Conservation (phyloP, 345 rosid genomes). For the Nasturtium officinale region DNA sequence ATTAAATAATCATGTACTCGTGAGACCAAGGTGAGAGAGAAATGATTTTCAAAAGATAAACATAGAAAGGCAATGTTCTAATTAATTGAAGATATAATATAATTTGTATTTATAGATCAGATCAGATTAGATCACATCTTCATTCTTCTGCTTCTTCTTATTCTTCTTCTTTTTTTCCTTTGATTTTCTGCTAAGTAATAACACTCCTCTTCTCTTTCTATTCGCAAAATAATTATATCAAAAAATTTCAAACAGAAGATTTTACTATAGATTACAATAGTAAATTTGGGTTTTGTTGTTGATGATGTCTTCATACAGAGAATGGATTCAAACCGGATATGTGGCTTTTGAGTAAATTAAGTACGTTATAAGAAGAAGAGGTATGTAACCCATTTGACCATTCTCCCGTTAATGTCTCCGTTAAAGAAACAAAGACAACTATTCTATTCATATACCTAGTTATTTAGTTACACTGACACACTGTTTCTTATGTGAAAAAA, state of each 20-base stretch:
- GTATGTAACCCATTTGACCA: slow-evolving; percentile 32
- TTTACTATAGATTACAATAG: slow-evolving; percentile 3
- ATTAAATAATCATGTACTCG: slow-evolving; percentile 14
- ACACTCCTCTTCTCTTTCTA: not conserved
- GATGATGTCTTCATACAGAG: slow-evolving; percentile 18
- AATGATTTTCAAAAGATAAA: slow-evolving; percentile 14
- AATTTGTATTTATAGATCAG: slow-evolving; percentile 31
- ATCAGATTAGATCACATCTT: slow-evolving; percentile 40
- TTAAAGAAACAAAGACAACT: not conserved
- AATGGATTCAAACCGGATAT: slow-evolving; percentile 5
- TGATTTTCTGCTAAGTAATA: not conserved
- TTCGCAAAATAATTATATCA: slow-evolving; percentile 5
- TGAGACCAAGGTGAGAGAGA: slow-evolving; percentile 4
- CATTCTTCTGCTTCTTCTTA: slow-evolving; percentile 8
- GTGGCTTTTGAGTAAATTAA: slow-evolving; percentile 14
- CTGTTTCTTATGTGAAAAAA: not conserved
- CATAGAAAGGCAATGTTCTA: slow-evolving; percentile 29
- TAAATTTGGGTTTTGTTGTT: not conserved
- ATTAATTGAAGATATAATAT: slow-evolving; percentile 25
- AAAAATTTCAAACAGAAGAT: not conserved
- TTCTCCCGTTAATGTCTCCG: not conserved
- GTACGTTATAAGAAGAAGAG: slow-evolving; percentile 6
- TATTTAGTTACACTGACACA: not conserved
- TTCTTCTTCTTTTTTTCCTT: not conserved
- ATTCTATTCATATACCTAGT: not conserved